Evolutionary conservation across 371 early-diverging fungal species (phyloP).

Genomic region (Choanephora cucurbitarum): DNA sequence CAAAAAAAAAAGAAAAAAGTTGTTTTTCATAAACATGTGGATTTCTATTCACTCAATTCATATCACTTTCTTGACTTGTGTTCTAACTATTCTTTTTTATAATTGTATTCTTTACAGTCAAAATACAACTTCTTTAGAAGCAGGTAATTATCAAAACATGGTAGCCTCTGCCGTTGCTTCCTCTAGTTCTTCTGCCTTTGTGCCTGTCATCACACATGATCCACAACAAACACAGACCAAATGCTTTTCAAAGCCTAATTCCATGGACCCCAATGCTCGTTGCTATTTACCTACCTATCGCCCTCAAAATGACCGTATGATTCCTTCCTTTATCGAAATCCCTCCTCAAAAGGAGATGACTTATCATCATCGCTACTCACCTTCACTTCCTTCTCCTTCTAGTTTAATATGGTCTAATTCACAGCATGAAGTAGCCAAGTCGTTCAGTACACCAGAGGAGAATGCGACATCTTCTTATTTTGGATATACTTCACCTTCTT

Average conservation of each 20-base stretch:
- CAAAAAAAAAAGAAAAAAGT: too few relatives aligned
- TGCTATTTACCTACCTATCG: background rate
- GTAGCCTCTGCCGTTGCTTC: background rate
- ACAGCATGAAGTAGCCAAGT: background rate
- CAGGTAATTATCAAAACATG: background rate
- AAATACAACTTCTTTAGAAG: background rate
- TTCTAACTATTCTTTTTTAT: too few relatives aligned
- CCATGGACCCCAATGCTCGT: background rate
- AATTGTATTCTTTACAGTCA: background rate
- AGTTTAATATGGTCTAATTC: slow-evolving; percentile 7
- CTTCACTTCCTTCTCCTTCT: slow-evolving; percentile 13
- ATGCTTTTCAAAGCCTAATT: background rate
- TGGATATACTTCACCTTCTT: background rate
- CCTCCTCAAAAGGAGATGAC: background rate
- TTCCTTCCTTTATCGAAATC: background rate
- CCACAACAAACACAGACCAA: background rate
- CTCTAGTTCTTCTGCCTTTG: background rate
- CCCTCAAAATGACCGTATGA: background rate
- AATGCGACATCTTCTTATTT: background rate
- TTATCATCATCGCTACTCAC: slow-evolving; percentile 1
- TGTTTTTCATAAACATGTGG: too few relatives aligned
- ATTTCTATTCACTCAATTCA: too few relatives aligned
- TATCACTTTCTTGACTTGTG: too few relatives aligned
- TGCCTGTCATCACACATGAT: background rate
- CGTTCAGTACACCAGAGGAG: background rate